Percentiles rank a stretch among this genome's conserved stretches.
phyloP scores from a whole-genome alignment of 2,329 filamentous ascomycete genomes.

The Ophiostoma australiae region DNA sequence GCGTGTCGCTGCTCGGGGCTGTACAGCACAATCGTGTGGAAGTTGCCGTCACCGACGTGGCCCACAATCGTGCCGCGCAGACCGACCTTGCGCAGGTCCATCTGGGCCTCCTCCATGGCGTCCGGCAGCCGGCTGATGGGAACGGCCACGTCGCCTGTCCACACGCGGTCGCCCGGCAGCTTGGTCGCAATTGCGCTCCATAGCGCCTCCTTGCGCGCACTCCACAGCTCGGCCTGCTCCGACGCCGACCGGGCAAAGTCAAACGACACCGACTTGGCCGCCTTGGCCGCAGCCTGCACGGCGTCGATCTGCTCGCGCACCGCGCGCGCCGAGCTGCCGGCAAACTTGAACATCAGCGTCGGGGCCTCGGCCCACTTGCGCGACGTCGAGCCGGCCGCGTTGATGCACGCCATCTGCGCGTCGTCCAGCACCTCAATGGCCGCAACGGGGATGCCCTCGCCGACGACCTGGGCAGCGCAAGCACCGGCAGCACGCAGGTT shows the following conservation, averaged over 20 bases:
- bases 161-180: conserved; percentile 65
- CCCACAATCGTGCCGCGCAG: conserved; percentile 69
- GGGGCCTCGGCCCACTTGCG: conserved; percentile 66
- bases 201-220: conserved; percentile 74
- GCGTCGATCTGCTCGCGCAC: conserved; percentile 75
- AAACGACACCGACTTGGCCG: conserved; percentile 61
- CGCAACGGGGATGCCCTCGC: conserved; percentile 74
- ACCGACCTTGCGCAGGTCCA: conserved; percentile 61
- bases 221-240: conserved; percentile 76
- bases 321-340: conserved; percentile 56
- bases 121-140: conserved; percentile 68
- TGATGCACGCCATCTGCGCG: conserved; percentile 73
- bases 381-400: conserved; percentile 60
- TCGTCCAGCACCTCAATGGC: conserved; percentile 93
- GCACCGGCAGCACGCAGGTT: conserved; percentile 65
- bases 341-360: conserved; percentile 81
- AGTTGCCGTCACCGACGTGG: conserved; percentile 67
- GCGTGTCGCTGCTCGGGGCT: conserved; percentile 62
- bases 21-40: conserved; percentile 56
- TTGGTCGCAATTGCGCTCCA: conserved; percentile 71
- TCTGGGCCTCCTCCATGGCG: conserved; percentile 74
- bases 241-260: conserved; percentile 65
- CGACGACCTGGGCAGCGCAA: conserved; percentile 76
- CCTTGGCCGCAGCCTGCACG: conserved; percentile 59
- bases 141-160: conserved; percentile 83